Percentiles rank a stretch among this genome's conserved stretches.
Evolutionary conservation across 257 asterid species (phyloP).

Genomic region (Penstemon eatonii): DNA sequence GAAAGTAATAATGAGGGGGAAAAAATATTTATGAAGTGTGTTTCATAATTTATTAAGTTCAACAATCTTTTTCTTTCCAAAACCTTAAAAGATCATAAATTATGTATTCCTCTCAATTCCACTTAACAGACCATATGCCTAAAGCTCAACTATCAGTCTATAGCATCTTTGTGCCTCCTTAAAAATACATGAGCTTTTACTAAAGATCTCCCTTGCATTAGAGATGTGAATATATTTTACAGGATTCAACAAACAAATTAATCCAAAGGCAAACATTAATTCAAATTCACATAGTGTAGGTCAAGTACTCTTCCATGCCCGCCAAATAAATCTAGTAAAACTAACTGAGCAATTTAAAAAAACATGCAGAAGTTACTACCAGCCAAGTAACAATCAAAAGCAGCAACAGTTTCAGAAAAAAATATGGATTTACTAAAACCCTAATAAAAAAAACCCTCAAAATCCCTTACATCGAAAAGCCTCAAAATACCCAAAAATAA

Average conservation of each 20-base stretch:
- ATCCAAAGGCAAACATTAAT: conserved; percentile 3
- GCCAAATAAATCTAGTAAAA: not conserved
- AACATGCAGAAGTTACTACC: not conserved
- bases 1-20: too few species aligned
- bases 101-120: not conserved
- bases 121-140: not conserved
- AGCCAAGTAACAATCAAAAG: not conserved
- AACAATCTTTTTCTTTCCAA: conserved; percentile 11
- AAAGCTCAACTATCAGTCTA: conserved; percentile 7
- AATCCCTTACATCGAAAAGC: conserved; percentile 16
- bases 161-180: not conserved
- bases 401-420: conserved; percentile 16
- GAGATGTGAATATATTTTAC: not conserved
- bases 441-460: conserved; percentile 36
- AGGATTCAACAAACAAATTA: conserved; percentile 1
- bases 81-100: conserved; percentile 1
- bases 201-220: not conserved
- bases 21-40: too few species aligned
- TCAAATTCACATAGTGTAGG: not conserved
- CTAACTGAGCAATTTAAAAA: not conserved
- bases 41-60: too few species aligned
- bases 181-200: not conserved
- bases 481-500: not conserved
- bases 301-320: not conserved
- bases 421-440: conserved; percentile 34